Evolutionary conservation across 257 asterid genomes (phyloP).

Genomic region (Solanum medicagineum): DNA sequence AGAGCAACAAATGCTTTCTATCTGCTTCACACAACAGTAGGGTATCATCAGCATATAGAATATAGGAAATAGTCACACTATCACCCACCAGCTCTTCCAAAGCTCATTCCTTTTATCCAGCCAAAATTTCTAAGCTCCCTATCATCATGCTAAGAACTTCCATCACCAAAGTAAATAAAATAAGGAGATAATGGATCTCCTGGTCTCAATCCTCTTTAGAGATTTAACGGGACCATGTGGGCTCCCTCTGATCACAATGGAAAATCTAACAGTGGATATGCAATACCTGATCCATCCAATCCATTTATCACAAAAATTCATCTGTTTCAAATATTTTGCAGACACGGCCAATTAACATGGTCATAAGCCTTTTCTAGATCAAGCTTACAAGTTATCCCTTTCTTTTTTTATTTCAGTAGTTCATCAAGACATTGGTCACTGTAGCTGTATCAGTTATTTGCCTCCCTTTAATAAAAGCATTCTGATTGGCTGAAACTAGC

Average conservation of each 20-base stretch:
- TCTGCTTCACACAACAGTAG: not conserved
- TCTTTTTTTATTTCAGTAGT: not conserved
- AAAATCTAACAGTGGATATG: not conserved
- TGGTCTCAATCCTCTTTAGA: not conserved
- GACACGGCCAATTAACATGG: not conserved
- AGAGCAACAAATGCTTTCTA: not conserved
- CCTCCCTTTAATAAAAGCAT: not conserved
- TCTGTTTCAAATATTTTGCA: not conserved
- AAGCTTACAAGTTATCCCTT: not conserved
- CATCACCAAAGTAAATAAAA: not conserved
- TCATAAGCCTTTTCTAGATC: not conserved
- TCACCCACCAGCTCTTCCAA: not conserved
- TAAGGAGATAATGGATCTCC: not conserved
- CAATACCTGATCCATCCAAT: not conserved
- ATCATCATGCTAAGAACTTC: not conserved
- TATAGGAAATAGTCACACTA: not conserved
- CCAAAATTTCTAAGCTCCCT: not conserved
- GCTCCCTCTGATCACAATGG: not conserved
- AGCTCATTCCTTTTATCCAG: not conserved
- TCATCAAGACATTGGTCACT: not conserved
- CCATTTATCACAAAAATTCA: not conserved
- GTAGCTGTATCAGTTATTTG: not conserved
- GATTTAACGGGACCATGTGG: not conserved
- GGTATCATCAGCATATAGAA: not conserved
- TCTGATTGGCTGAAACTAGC: not conserved